Evolutionary conservation across 2,329 filamentous ascomycete species (phyloP).

Genomic region (Microdochium nivale): DNA sequence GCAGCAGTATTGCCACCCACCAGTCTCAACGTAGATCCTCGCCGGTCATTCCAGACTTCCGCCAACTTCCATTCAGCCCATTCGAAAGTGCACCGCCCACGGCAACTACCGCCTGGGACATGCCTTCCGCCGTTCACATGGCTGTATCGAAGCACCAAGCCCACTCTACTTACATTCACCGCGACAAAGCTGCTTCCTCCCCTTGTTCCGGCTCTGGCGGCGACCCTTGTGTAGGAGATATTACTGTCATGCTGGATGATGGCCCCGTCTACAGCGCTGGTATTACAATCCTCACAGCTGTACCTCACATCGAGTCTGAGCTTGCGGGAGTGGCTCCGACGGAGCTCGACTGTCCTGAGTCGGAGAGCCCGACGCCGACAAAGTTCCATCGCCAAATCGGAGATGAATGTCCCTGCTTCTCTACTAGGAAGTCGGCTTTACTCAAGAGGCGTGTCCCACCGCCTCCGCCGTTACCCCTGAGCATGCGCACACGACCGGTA

Average conservation of each 20-base stretch:
- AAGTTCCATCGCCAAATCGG: conserved; percentile 50
- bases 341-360: conserved; percentile 3
- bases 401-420: conserved; percentile 50
- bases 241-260: conserved; percentile 37
- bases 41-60: conserved; percentile 33
- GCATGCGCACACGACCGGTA: conserved; percentile 29
- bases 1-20: conserved; percentile 5
- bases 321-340: conserved; percentile 11
- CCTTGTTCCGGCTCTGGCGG: conserved; percentile 2
- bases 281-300: conserved; percentile 11
- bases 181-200: not conserved
- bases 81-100: conserved; percentile 24
- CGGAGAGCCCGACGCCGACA: conserved; percentile 6
- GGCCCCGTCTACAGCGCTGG: conserved; percentile 11
- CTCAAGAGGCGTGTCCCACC: conserved; percentile 42
- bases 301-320: conserved; percentile 12
- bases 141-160: not conserved
- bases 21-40: conserved; percentile 37
- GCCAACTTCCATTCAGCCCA: conserved; percentile 25
- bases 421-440: conserved; percentile 36
- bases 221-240: conserved; percentile 18
- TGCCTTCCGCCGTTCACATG: conserved; percentile 1
- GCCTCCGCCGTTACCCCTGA: conserved; percentile 46
- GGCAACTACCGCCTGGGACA: conserved; percentile 34
- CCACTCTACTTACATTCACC: not conserved